Percentiles rank a stretch among this genome's conserved stretches.
Conservation (phyloP, 352 stramenopile genomes). For the Pythium pyrilobum region DNA sequence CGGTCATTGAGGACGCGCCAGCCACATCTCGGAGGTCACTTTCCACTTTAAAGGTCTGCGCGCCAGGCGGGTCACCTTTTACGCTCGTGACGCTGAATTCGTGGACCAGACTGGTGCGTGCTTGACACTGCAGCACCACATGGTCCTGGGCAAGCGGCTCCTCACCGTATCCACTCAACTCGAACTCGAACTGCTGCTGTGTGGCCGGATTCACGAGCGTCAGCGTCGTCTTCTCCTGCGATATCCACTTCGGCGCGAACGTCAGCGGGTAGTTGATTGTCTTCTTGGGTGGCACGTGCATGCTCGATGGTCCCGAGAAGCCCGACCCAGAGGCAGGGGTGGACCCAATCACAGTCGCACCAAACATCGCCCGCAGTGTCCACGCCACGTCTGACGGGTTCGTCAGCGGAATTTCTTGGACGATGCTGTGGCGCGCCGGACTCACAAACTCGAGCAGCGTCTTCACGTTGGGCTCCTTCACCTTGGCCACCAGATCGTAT, state of each 20-base stretch:
- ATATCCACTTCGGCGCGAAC: conserved; percentile 82
- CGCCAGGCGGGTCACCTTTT: conserved; percentile 30
- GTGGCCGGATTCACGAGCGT: conserved; percentile 75
- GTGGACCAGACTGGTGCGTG: conserved; percentile 75
- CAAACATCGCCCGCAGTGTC: conserved; percentile 72
- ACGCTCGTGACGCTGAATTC: conserved; percentile 74
- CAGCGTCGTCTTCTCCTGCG: conserved; percentile 65
- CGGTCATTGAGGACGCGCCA: conserved; percentile 44
- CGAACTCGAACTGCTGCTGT: conserved; percentile 88
- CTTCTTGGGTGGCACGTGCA: conserved; percentile 73
- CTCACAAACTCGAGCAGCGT: conserved; percentile 86
- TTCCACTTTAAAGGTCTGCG: conserved; percentile 80
- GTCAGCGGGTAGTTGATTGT: conserved; percentile 68
- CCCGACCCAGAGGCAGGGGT: not conserved
- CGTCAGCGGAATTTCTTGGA: conserved; percentile 88
- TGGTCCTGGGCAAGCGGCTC: conserved; percentile 90
- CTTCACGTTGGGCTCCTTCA: conserved; percentile 83
- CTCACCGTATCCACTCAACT: conserved; percentile 79
- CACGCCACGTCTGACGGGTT: conserved; percentile 86
- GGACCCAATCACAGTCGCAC: not conserved
- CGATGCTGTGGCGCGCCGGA: conserved; percentile 81
- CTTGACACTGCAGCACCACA: conserved; percentile 78
- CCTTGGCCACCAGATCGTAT: conserved; percentile 78
- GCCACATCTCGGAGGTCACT: conserved; percentile 90
- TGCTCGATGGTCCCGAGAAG: conserved; percentile 61